These are phyloP conservation scores for Lasiodiplodia sp. DNA, from an alignment of 2,329 filamentous ascomycete species.

Conservation along the genomic window DNA sequence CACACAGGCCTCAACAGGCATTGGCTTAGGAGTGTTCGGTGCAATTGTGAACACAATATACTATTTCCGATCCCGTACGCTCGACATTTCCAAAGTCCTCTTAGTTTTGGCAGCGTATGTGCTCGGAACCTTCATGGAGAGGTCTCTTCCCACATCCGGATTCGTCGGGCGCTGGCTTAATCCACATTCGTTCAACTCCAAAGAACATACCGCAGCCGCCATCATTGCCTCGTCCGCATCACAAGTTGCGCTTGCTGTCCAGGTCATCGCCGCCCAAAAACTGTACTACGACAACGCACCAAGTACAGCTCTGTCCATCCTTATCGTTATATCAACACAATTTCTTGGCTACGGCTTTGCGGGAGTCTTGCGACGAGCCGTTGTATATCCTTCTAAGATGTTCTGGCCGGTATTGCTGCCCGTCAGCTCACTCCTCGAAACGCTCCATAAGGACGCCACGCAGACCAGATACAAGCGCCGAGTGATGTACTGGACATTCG, in stretches of 20 bases:
- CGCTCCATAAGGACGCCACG: not conserved
- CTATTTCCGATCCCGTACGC: constrained; percentile 57
- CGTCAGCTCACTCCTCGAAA: constrained; percentile 29
- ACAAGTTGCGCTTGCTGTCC: constrained; percentile 27
- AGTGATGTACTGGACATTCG: constrained; percentile 42
- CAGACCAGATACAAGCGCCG: constrained; percentile 32
- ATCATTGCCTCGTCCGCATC: constrained; percentile 32
- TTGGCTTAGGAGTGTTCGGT: not conserved
- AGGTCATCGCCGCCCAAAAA: constrained; percentile 30
- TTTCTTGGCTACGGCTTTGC: constrained; percentile 32
- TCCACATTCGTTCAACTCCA: constrained; percentile 47
- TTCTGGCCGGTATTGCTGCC: constrained; percentile 31
- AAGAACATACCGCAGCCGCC: constrained; percentile 42
- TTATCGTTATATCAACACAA: constrained; percentile 31
- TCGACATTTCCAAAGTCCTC: constrained; percentile 55
- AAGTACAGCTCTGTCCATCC: constrained; percentile 7
- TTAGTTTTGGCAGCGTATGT: constrained; percentile 55
- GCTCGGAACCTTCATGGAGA: constrained; percentile 50
- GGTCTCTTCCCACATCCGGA: constrained; percentile 45
- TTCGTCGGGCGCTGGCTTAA: constrained; percentile 46
- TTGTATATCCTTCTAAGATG: constrained; percentile 33
- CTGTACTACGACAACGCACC: constrained; percentile 29
- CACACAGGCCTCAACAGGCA: not conserved
- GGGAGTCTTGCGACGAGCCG: constrained; percentile 29
- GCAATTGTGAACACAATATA: constrained; percentile 44